Conservation (phyloP, 2,329 filamentous ascomycete genomes). For the Shiraia bambusicola region DNA sequence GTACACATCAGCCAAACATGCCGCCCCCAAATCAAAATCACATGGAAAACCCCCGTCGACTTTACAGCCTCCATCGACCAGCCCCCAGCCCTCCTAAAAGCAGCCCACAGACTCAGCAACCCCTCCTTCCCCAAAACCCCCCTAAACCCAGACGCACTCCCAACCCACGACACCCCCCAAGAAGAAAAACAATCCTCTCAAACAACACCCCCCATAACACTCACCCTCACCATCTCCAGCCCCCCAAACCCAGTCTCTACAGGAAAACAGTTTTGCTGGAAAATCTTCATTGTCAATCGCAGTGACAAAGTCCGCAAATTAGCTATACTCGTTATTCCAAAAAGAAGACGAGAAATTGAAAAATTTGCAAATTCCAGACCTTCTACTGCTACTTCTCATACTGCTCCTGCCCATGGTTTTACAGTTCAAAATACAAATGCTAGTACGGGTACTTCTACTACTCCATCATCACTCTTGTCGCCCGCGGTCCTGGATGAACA, state of each 20-base stretch:
- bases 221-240: slow-evolving; percentile 73
- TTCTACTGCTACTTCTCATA: slow-evolving; percentile 41
- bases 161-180: slow-evolving; percentile 22
- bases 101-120: slow-evolving; percentile 34
- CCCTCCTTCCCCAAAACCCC: slow-evolving; percentile 22
- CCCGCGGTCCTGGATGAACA: slow-evolving; percentile 72
- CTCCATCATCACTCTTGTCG: slow-evolving; percentile 49
- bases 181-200: slow-evolving; percentile 15
- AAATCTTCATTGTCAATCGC: slow-evolving; percentile 74
- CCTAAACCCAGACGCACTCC: slow-evolving; percentile 32
- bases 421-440: too few relatives aligned
- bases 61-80: slow-evolving; percentile 53
- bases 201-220: slow-evolving; percentile 62
- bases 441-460: not conserved
- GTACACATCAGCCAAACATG: slow-evolving; percentile 60
- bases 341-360: slow-evolving; percentile 56
- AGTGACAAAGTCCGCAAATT: slow-evolving; percentile 65
- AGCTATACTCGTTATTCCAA: slow-evolving; percentile 67
- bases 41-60: slow-evolving; percentile 69
- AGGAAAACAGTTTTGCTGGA: slow-evolving; percentile 70
- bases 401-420: not conserved
- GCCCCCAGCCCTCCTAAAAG: slow-evolving; percentile 45
- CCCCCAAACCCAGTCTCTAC: slow-evolving; percentile 59
- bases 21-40: slow-evolving; percentile 62
- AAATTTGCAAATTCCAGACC: slow-evolving; percentile 46